Evolutionary conservation across 306 rosid species (phyloP), one percentile per base, ranked within the genome.

Genomic region (Comarum palustre): DNA sequence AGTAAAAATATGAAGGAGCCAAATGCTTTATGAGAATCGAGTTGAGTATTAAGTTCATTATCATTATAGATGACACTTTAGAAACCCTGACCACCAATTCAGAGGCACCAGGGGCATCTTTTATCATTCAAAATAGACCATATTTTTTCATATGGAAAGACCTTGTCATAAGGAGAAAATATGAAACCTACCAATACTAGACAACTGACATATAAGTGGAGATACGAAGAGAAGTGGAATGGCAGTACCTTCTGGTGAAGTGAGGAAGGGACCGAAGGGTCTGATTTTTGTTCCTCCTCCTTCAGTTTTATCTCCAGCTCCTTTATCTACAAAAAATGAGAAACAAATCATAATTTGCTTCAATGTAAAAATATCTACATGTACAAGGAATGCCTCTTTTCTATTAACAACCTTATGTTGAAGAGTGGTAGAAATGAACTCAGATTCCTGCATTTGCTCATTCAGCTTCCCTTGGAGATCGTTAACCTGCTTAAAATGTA

Each of bases 301-400:
- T 66, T 87, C 76, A 91, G 73, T 86, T 86, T 89, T 73, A 76
- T 84, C 85, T 91, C 96, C 20, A 89, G 87, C 68, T 87, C 97
- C 58, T 73, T 78, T 47, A 91, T 73, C 97, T 91, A 77, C 67
- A 76, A 71, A 52, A 61, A 80, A 80, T 72, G 64, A 39, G 45
- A 11, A 12, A 60, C 16, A 76, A 36, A 48, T 22, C 43, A 46
- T 55, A 59, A 34, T 79, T 38, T 43, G 29, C 52, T 55, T 74
- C n/a, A 51, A 61, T 9, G n/a, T 19, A n/a, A 62, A 61, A 71
- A 65, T 15, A 46, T 71, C 38, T 19, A 70, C 41, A 24, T 71
- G 55, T 22, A 67, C 34, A 24, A 61, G 31, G 13, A 27, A 61
- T 47, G 36, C 64, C 16, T 36, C 27, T 57, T 50, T 45, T 69